phyloP scores from a whole-genome alignment of 768 basidiomycete species.

The Calocybe cyanea region DNA sequence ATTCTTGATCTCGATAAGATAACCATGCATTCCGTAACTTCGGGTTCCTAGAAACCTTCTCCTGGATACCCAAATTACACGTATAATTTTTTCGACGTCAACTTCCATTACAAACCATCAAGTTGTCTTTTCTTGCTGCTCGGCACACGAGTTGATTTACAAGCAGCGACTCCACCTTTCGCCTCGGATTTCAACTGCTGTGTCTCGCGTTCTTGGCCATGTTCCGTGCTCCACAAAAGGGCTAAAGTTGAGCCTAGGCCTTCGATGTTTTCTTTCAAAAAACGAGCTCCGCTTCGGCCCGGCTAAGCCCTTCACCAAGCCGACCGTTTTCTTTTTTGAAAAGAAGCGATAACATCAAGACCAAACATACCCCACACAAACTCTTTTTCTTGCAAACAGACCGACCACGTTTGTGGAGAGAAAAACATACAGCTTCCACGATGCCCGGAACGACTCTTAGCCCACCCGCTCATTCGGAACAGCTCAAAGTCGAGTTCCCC shows the following conservation, averaged over 20 bases:
- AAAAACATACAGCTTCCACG: too few species aligned
- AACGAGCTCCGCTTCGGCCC: too few species aligned
- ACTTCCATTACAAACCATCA: too few species aligned
- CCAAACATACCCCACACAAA: too few species aligned
- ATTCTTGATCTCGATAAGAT: constrained; percentile 8
- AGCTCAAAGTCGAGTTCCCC: constrained; percentile 36
- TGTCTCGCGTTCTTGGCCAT: neutral
- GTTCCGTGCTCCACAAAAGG: constrained; percentile 1
- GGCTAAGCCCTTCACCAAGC: too few species aligned
- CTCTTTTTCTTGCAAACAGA: too few species aligned
- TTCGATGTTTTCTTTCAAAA: too few species aligned
- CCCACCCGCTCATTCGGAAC: constrained; percentile 29
- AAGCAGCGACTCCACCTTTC: neutral
- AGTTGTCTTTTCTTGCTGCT: neutral
- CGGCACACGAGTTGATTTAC: neutral
- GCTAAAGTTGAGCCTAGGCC: too few species aligned
- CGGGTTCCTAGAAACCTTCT: constrained; percentile 17
- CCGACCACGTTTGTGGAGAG: too few species aligned
- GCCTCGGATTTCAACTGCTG: neutral
- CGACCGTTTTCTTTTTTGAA: too few species aligned
- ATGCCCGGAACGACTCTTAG: too few species aligned
- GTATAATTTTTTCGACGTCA: neutral
- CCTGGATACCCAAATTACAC: neutral
- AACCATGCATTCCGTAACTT: neutral
- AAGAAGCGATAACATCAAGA: too few species aligned